Evolutionary conservation across 345 rosid species (phyloP).

Genomic region (Euphorbia peplus): DNA sequence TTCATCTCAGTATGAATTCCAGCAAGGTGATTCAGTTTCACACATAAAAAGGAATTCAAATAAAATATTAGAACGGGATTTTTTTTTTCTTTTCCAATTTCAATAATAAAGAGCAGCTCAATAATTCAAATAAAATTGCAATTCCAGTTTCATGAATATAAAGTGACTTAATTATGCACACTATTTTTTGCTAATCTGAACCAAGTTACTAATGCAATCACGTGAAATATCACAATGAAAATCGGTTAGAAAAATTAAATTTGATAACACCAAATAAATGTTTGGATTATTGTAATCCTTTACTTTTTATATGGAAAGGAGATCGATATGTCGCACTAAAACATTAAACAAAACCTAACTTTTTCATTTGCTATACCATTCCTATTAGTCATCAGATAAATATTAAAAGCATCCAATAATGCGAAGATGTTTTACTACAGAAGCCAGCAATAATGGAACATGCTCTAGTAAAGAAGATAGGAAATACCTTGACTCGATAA

Average conservation of each 20-base stretch:
- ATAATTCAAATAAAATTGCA: too few relatives aligned
- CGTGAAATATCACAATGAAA: neutral
- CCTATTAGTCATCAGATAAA: constrained; percentile 18
- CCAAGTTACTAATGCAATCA: neutral
- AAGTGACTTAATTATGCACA: too few relatives aligned
- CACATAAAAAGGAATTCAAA: too few relatives aligned
- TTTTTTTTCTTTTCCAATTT: too few relatives aligned
- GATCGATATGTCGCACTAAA: neutral
- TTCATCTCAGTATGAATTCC: too few relatives aligned
- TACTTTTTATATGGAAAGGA: neutral
- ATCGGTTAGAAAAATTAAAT: neutral
- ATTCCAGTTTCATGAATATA: too few relatives aligned
- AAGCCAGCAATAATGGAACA: neutral
- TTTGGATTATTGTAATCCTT: neutral
- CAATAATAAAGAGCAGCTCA: too few relatives aligned
- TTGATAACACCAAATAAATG: neutral
- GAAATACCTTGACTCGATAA: constrained; percentile 80
- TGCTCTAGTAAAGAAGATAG: neutral
- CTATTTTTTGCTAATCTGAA: too few relatives aligned
- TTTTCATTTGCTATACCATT: too few relatives aligned
- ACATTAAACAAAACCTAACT: neutral
- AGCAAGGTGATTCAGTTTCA: too few relatives aligned
- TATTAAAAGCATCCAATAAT: neutral
- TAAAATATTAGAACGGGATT: too few relatives aligned
- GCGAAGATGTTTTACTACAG: neutral